phyloP scores from a whole-genome alignment of 768 basidiomycete species.

The Xerocomus brunneocitrinus region DNA sequence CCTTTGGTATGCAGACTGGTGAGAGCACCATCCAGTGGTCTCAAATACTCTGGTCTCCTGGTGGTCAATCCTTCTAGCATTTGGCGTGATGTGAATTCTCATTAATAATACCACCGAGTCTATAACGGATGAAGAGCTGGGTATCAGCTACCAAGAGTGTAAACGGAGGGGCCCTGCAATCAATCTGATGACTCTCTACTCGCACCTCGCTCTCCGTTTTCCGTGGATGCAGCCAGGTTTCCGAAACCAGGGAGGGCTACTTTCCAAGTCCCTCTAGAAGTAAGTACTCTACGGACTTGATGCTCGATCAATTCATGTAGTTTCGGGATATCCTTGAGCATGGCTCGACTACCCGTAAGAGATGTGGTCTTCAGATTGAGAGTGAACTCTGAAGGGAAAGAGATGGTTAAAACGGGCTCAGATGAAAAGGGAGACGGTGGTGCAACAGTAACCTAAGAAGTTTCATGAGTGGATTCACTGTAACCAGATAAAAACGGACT shows the following conservation, averaged over 20 bases:
- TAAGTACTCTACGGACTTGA: constrained; percentile 67
- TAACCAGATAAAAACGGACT: constrained; percentile 21
- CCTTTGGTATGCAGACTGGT: too few species aligned
- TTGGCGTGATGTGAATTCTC: too few species aligned
- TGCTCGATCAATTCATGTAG: constrained; percentile 90
- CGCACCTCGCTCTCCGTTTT: constrained; percentile 26
- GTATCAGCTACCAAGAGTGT: background rate
- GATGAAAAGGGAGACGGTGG: constrained; percentile 53
- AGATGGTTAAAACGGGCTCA: constrained; percentile 61
- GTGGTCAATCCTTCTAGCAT: too few species aligned
- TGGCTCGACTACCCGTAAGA: constrained; percentile 93
- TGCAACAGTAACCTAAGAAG: constrained; percentile 51
- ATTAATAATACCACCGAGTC: background rate
- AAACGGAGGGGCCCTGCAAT: background rate
- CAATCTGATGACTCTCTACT: constrained; percentile 1
- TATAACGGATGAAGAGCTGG: background rate
- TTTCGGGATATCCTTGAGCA: constrained; percentile 95
- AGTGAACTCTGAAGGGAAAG: constrained; percentile 80
- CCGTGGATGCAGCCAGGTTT: constrained; percentile 24
- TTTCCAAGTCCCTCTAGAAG: constrained; percentile 59
- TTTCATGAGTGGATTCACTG: constrained; percentile 1
- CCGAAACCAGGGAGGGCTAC: constrained; percentile 63
- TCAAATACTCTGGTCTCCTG: too few species aligned
- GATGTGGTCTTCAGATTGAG: constrained; percentile 86
- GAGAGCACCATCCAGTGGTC: too few species aligned